Evolutionary conservation across 805 yeast genomes (phyloP), one percentile per base, ranked within the genome.

Genomic region (Ascoidea rubescens): DNA sequence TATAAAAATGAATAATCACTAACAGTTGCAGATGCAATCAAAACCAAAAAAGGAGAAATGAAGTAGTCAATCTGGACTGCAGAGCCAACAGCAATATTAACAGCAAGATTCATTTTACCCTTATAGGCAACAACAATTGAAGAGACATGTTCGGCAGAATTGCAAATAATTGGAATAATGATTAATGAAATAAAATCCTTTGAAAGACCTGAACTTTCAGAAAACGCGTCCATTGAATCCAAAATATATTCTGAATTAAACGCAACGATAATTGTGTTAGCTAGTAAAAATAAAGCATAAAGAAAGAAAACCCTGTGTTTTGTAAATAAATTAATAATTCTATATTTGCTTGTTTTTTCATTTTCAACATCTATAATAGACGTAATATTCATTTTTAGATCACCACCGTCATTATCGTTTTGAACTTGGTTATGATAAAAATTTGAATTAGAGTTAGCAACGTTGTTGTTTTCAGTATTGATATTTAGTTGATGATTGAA

Each of bases 281-380:
- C 33, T 21, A 54, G 33, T 17, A 54, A 47, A 17, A 45, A 46
- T 32, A 50, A 50, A 14, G 46, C 31, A 45, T 54, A 52, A 30
- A 54, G 37, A n/a, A 45, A 28, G 37, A 54, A 28, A 21, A 48
- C 32, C 4, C 30, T 37, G 14, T 37, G 8, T 10, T 14, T 8
- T 14, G 2, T 37, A 37, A 65, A 46, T 58, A 62, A 31, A 64
- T 53, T 5, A 66, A 61, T 48, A 63, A 64, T 42, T 66, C 67
- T 14, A 10, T 37, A 8, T 31, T 30, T 48, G 28, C 10, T 7
- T 30, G 37, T 45, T 28, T 28, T 16, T 5, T 21, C 30, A 44
- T 16, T 28, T n/a, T 48, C 17, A 31, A 48, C 16, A 12, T 31
- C n/a, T 2, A 8, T 14, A 37, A n/a, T 31, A 17, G 17, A 5